Evolutionary conservation across 2,329 filamentous ascomycete genomes (phyloP), one percentile per base, ranked within the genome.

Genomic region (Colletotrichum acutatum): DNA sequence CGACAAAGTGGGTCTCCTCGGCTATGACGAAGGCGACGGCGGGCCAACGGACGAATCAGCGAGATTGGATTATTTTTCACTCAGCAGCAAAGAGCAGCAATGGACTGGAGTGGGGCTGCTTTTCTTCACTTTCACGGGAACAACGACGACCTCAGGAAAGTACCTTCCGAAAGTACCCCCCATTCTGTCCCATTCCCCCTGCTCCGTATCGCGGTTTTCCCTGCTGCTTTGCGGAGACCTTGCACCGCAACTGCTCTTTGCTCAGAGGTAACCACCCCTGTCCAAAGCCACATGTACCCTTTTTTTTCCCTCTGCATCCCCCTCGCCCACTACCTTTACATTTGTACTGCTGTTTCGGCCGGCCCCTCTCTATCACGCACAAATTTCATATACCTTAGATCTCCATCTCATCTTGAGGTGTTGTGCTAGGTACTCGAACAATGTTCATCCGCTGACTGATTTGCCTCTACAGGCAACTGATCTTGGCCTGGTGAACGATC

Each of bases 21-120:
- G 74, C 74, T 75, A 75, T 75, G 74, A 75, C 74, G 72, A 72
- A 72, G 72, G 71, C 52, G 49, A 74, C 66, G 34, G 59, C 74
- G 74, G 74, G 56, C 74, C 74, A 75, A 57, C 59, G 53, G 66
- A 46, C 74, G 64, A 75, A 75, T 75, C 74, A 74, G 53, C 22
- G 19, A 54, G 16, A 65, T 42, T 66, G 60, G 63, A 74, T 67
- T 75, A 74, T 74, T 74, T 49, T 75, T 75, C 72, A 70, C 69
- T 73, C 69, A 69, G 65, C 70, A 69, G 58, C 30, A 62, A 67
- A 66, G 71, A 67, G 68, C 69, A 49, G 58, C 60, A 24, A 53
- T n/a, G 8, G 42, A 63, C 64, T 66, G 56, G 64, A 56, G 68
- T 67, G 68, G 71, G 46, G 61, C 22, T 12, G 3, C 7, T 14